A percentile compares a stretch with the other conserved stretches of the same genome.
These are phyloP conservation scores for Stereum hirsutum DNA, from an alignment of 1,284 basidiomycete genomes.

Conservation along the genomic window DNA sequence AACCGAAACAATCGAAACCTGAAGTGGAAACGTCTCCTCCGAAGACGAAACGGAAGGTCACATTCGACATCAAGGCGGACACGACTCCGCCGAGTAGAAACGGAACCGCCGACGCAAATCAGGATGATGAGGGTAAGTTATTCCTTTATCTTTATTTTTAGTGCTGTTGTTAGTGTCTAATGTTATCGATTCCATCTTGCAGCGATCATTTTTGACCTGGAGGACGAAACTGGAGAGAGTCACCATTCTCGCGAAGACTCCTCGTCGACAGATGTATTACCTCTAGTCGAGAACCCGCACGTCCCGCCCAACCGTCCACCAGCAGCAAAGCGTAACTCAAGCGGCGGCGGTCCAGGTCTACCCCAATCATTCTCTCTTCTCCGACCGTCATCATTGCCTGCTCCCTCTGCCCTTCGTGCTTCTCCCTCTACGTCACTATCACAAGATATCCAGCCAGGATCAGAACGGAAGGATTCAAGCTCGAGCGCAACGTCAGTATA, in stretches of 20 bases:
- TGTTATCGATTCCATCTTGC: slow-evolving; percentile 7
- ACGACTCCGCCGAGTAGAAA: no score
- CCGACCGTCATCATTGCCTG: slow-evolving; percentile 58
- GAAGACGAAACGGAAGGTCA: slow-evolving; percentile 62
- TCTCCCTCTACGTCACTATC: slow-evolving; percentile 12
- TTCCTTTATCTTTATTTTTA: not conserved
- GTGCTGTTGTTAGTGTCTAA: not conserved
- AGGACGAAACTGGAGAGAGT: slow-evolving; percentile 32
- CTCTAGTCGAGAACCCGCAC: slow-evolving; percentile 14
- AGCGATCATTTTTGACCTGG: slow-evolving; percentile 67
- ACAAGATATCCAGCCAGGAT: not conserved
- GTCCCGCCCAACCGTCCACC: slow-evolving; percentile 12
- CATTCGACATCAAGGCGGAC: slow-evolving; percentile 58
- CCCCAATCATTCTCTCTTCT: slow-evolving; percentile 50
- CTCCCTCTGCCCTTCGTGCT: slow-evolving; percentile 39
- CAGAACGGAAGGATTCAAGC: slow-evolving; percentile 2
- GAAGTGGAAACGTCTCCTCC: slow-evolving; percentile 5
- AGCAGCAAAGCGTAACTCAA: slow-evolving; percentile 18
- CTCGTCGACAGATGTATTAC: slow-evolving; percentile 7
- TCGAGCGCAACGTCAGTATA: not conserved
- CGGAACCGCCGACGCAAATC: no score
- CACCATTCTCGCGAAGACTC: slow-evolving; percentile 8
- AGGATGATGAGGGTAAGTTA: slow-evolving; percentile 23
- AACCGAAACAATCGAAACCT: no score
- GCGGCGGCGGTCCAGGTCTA: slow-evolving; percentile 28